These are phyloP conservation scores for Fraxinus nigra DNA, from an alignment of 305 asterid genomes.

Conservation along the genomic window DNA sequence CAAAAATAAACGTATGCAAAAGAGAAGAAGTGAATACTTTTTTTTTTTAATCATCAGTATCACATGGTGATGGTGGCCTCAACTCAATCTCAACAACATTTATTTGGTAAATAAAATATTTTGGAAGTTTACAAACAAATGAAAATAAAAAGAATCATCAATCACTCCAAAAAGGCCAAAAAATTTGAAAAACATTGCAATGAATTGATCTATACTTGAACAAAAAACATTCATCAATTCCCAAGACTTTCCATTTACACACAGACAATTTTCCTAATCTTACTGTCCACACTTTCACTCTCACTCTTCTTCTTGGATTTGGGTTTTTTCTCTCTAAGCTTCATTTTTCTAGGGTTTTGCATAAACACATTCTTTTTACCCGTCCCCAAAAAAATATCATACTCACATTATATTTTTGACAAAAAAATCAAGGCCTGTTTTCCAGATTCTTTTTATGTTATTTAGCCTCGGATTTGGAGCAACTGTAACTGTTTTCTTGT, in stretches of 20 bases:
- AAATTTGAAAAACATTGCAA: background rate
- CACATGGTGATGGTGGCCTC: background rate
- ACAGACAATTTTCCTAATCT: conserved; percentile 15
- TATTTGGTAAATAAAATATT: background rate
- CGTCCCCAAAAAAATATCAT: background rate
- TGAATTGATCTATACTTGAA: background rate
- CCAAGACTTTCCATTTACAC: conserved; percentile 38
- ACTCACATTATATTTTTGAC: conserved; percentile 30
- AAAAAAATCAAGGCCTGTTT: conserved; percentile 18
- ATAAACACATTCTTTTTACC: conserved; percentile 32
- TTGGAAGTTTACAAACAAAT: background rate
- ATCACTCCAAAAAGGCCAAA: background rate
- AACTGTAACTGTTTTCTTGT: conserved; percentile 18
- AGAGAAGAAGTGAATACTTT: background rate
- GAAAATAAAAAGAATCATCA: background rate
- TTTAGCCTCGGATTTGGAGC: conserved; percentile 32
- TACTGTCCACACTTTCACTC: background rate
- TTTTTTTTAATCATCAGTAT: conserved; percentile 21
- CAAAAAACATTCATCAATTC: conserved; percentile 58
- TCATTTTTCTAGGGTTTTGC: conserved; percentile 55
- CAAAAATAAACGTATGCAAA: background rate
- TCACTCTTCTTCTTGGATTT: conserved; percentile 40
- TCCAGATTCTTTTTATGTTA: background rate
- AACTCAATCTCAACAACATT: background rate
- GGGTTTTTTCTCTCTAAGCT: conserved; percentile 28